A percentile compares a stretch with the other conserved stretches of the same genome.
Conservation (phyloP, 2,329 filamentous ascomycete species). For the Juglanconis sp. region DNA sequence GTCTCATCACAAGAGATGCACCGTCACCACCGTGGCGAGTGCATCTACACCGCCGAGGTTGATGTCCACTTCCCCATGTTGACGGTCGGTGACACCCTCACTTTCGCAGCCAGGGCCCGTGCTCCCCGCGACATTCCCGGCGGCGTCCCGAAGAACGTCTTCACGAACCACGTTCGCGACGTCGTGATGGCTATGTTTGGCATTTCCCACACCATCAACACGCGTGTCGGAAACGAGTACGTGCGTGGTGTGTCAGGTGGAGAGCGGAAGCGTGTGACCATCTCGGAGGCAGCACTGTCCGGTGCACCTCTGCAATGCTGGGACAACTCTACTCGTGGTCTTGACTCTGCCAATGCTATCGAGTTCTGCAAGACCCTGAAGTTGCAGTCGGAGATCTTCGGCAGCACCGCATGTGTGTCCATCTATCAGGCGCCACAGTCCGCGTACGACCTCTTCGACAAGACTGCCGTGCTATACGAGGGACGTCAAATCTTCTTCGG, state of each 20-base stretch:
- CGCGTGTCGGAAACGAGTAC: conserved; percentile 71
- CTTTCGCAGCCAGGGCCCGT: conserved; percentile 70
- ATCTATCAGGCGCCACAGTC: conserved; percentile 69
- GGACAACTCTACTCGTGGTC: conserved; percentile 71
- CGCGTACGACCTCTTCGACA: conserved; percentile 63
- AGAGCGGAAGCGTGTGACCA: conserved; percentile 66
- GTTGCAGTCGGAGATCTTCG: conserved; percentile 64
- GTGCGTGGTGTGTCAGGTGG: conserved; percentile 72
- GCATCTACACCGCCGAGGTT: conserved; percentile 82
- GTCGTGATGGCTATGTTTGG: conserved; percentile 75
- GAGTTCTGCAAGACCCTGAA: conserved; percentile 72
- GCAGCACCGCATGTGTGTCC: conserved; percentile 64
- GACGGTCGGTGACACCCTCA: conserved; percentile 74
- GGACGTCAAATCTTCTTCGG: conserved; percentile 64
- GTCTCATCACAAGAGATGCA: conserved; percentile 72
- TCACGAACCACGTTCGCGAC: conserved; percentile 63
- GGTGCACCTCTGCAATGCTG: conserved; percentile 61
- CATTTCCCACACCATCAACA: conserved; percentile 70
- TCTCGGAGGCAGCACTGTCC: conserved; percentile 59
- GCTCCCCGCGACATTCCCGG: conserved; percentile 60
- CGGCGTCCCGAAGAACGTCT: conserved; percentile 52
- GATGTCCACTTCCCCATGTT: conserved; percentile 79
- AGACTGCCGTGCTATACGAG: conserved; percentile 56
- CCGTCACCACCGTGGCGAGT: conserved; percentile 74
- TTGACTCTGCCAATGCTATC: conserved; percentile 72